A percentile compares a stretch with the other conserved stretches of the same genome.
Evolutionary conservation across 345 rosid genomes (phyloP).

Genomic region (Punica granatum): DNA sequence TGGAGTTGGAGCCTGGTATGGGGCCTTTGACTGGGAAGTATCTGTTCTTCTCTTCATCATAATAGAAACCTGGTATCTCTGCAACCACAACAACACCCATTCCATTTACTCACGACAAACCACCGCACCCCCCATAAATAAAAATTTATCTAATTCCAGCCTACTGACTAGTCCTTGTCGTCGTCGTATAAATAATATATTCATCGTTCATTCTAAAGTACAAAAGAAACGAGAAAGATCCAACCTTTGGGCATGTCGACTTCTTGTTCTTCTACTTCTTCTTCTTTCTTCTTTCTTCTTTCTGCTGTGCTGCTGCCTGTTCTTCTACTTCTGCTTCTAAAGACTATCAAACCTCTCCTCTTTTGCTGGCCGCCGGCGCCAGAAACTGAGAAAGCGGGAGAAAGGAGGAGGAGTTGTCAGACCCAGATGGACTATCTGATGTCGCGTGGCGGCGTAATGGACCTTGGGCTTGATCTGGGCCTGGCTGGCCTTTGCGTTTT

Average conservation of each 20-base stretch:
- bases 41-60: slow-evolving; percentile 80
- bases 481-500: neutral
- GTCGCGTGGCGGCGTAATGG: neutral
- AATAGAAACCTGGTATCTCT: slow-evolving; percentile 87
- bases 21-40: slow-evolving; percentile 77
- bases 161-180: neutral
- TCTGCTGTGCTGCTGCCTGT: too few species aligned
- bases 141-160: neutral
- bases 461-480: neutral
- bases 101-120: neutral
- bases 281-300: neutral
- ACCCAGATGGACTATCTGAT: too few species aligned
- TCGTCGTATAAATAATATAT: neutral
- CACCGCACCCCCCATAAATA: neutral
- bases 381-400: neutral
- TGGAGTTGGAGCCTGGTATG: slow-evolving; percentile 45
- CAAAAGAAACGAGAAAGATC: neutral
- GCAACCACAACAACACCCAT: neutral
- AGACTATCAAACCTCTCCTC: too few species aligned
- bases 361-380: slow-evolving; percentile 3
- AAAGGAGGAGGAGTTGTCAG: neutral
- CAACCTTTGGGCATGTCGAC: neutral
- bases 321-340: too few species aligned
- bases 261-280: neutral
- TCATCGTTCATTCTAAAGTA: slow-evolving; percentile 3